Conservation (phyloP, 2,329 filamentous ascomycete species). For the Byssochlamys sp. region DNA sequence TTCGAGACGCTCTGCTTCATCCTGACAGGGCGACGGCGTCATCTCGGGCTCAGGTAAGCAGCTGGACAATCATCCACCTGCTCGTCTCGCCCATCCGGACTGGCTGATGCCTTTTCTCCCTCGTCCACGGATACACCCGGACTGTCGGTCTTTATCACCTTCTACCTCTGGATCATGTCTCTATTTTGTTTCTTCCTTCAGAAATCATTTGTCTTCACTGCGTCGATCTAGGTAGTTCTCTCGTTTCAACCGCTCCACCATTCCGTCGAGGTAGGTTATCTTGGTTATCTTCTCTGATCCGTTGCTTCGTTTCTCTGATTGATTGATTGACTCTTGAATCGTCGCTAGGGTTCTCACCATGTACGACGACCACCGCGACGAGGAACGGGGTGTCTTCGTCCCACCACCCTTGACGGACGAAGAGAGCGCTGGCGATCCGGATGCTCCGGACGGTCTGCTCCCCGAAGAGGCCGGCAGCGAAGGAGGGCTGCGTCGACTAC, state of each 20-base stretch:
- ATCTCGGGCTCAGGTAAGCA: background rate
- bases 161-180: background rate
- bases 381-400: conserved; percentile 3
- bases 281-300: no score
- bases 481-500: conserved; percentile 17
- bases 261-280: background rate
- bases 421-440: conserved; percentile 1
- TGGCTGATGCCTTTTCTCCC: background rate
- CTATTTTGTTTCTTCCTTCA: background rate
- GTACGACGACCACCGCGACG: conserved; percentile 4
- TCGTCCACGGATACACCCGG: background rate
- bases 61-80: background rate
- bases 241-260: background rate
- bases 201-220: background rate
- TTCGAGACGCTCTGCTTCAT: background rate
- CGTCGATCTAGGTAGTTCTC: background rate
- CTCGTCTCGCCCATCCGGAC: background rate
- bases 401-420: conserved; percentile 6
- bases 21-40: background rate
- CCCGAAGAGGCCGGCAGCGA: background rate
- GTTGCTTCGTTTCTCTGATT: background rate
- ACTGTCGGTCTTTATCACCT: background rate
- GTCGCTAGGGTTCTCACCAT: conserved; percentile 1
- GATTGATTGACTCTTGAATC: background rate
- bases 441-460: conserved; percentile 4